Percentiles rank a stretch among this genome's conserved stretches.
These are phyloP conservation scores for Xylariaceae sp. DNA, from an alignment of 2,329 filamentous ascomycete species.

Conservation along the genomic window DNA sequence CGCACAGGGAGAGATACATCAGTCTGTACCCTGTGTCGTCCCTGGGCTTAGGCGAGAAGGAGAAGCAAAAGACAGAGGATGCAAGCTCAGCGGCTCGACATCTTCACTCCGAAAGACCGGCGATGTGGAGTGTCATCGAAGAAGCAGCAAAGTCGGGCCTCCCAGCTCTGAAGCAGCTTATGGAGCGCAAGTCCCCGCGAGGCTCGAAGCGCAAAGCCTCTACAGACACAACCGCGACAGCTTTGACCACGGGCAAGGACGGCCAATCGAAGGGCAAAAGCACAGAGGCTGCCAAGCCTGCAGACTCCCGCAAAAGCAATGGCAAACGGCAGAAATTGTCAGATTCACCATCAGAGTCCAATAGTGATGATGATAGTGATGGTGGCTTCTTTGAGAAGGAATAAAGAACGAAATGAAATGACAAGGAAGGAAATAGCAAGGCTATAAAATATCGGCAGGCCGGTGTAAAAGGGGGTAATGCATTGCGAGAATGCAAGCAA, in stretches of 20 bases:
- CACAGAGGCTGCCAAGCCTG: conserved; percentile 8
- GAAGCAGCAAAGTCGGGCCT: conserved; percentile 47
- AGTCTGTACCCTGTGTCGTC: conserved; percentile 50
- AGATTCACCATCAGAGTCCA: conserved; percentile 25
- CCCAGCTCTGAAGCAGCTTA: conserved; percentile 23
- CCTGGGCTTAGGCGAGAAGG: conserved; percentile 26
- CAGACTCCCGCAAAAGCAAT: conserved; percentile 20
- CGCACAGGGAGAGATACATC: conserved; percentile 67
- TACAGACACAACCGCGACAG: conserved; percentile 6
- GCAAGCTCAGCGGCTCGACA: conserved; percentile 39
- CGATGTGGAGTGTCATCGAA: conserved; percentile 68
- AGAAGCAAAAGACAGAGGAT: conserved; percentile 38
- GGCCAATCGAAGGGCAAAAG: conserved; percentile 14
- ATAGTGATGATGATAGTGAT: conserved; percentile 45
- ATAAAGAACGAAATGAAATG: not conserved
- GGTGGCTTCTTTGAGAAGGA: conserved; percentile 55
- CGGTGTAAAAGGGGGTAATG: conserved; percentile 17
- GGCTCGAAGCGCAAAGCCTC: conserved; percentile 10
- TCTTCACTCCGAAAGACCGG: conserved; percentile 45
- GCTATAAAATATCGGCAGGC: not conserved
- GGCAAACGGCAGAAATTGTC: conserved; percentile 36
- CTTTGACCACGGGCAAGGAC: conserved; percentile 7
- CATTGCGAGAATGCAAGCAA: not conserved
- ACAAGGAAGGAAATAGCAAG: not conserved
- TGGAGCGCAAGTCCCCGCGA: conserved; percentile 24